Conservation (phyloP, 75 land plant genomes). For the Azolla pinnata region DNA sequence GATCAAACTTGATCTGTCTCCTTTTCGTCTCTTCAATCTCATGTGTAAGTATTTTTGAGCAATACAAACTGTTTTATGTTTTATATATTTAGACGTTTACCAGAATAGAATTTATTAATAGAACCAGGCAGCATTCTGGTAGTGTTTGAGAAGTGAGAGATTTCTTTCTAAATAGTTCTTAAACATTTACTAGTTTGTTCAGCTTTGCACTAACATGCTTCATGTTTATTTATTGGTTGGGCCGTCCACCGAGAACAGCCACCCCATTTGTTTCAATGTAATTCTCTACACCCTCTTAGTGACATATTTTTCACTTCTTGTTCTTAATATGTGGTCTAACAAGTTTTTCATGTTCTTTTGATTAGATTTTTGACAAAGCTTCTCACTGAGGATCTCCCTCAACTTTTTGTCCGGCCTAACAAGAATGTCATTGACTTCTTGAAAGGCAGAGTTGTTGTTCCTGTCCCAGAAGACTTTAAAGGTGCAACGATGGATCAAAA, state of each 20-base stretch:
- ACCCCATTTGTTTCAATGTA: slow-evolving; percentile 89
- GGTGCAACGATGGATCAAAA: slow-evolving; percentile 52
- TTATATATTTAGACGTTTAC: no score
- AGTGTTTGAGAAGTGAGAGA: no score
- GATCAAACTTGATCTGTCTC: slow-evolving; percentile 75
- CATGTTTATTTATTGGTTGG: no score
- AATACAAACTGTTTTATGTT: no score
- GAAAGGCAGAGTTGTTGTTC: slow-evolving; percentile 69
- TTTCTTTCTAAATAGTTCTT: background rate
- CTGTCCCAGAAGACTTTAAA: slow-evolving; percentile 44
- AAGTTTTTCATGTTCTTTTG: background rate
- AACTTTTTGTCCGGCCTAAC: slow-evolving; percentile 89
- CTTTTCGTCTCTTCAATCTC: slow-evolving; percentile 81
- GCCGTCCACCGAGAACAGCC: no score
- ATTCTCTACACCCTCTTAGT: slow-evolving; percentile 14
- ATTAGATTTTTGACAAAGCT: slow-evolving; percentile 89
- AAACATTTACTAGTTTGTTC: slow-evolving; percentile 3
- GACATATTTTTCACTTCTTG: background rate
- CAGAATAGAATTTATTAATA: no score
- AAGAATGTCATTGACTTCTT: slow-evolving; percentile 80
- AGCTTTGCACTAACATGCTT: no score
- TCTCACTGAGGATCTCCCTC: slow-evolving; percentile 88
- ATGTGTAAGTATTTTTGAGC: no score
- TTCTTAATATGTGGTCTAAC: background rate
- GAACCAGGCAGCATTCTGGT: no score